Evolutionary conservation across 192 early-diverging fungal species (phyloP).

Genomic region (Glomus cerebriforme): DNA sequence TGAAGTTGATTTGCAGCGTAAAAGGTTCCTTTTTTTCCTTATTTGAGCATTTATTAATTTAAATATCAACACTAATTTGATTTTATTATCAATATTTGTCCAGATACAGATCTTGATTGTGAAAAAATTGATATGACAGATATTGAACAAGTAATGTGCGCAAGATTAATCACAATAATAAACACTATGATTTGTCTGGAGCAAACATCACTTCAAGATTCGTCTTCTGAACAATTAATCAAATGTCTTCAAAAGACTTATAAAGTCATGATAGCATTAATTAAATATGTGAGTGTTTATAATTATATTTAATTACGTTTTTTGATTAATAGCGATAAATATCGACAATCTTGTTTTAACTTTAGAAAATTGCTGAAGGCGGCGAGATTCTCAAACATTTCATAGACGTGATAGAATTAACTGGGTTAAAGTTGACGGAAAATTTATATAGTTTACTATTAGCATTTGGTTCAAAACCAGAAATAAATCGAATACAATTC

Average conservation of each 20-base stretch:
- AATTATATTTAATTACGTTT: neutral
- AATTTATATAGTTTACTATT: slow-evolving; percentile 56
- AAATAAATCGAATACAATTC: slow-evolving; percentile 1
- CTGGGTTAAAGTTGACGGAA: slow-evolving; percentile 48
- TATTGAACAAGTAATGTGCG: slow-evolving; percentile 47
- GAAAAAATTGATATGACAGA: slow-evolving; percentile 3
- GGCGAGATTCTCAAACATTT: slow-evolving; percentile 32
- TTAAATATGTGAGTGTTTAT: slow-evolving; percentile 44
- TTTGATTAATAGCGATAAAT: neutral
- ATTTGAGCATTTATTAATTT: neutral
- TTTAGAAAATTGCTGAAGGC: slow-evolving; percentile 23
- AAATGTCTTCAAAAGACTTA: slow-evolving; percentile 51
- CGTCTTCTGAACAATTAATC: slow-evolving; percentile 51
- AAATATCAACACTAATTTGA: no score
- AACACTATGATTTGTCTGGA: slow-evolving; percentile 45
- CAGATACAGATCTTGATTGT: neutral
- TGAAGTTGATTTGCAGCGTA: slow-evolving; percentile 36
- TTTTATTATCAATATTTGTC: neutral
- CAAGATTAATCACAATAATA: slow-evolving; percentile 43
- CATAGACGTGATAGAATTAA: slow-evolving; percentile 47
- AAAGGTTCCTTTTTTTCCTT: slow-evolving; percentile 27
- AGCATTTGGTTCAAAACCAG: slow-evolving; percentile 37
- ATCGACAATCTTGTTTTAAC: neutral
- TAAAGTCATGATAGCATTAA: slow-evolving; percentile 46
- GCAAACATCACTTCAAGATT: slow-evolving; percentile 41